Base-by-base conservation (phyloP, 805 yeast species). In the Helenozyma baotianmanensis region DNA sequence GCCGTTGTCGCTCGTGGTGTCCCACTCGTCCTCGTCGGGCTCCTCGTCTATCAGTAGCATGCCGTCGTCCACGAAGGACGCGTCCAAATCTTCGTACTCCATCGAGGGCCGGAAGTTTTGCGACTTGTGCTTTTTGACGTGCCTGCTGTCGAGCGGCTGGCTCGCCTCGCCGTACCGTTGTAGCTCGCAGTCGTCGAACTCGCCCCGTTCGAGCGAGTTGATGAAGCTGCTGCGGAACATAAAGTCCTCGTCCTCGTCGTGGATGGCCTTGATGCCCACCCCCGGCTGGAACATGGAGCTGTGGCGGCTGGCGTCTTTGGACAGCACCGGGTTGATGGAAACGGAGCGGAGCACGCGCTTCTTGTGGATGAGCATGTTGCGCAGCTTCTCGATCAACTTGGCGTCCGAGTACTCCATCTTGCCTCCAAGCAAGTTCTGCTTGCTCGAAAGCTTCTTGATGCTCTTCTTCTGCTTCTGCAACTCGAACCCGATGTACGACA, bases 401-500 rank as follows among this genome's bases (percentile, higher is more conserved):
- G 73, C 74, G 52, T 74, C 80, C 2, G 76, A 72, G 46, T 74
- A 72, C 45, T 73, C 77, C 26, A 45, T 43, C 10, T 29, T 30
- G 25, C 39, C 38, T 14, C 46, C 41, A 24, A 40, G 34, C 25
- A 54, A 47, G 9, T 63, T 57, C 43, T 64, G 65, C 35, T 60
- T 60, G 36, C 62, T 60, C 7, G 64, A 53, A 29, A 63, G 52
- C 38, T 60, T 61, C 43, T 56, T 62, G 40, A 64, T 65, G 52
- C 54, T 62, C 42, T 56, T 61, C 53, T 59, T 65, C 36, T 65
- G 68, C 38, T 72, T 69, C 45, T 75, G 80, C 29, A 73, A 55
- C 39, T 74, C 69, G 40, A 73, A 75, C 8, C 80, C 80, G 50
- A 75, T 75, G 46, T 73, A 75, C 23, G 78, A 72, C 35, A 72